These are phyloP conservation scores for Oenanthe sinensis DNA, from an alignment of 129 eudicot genomes.

Conservation along the genomic window DNA sequence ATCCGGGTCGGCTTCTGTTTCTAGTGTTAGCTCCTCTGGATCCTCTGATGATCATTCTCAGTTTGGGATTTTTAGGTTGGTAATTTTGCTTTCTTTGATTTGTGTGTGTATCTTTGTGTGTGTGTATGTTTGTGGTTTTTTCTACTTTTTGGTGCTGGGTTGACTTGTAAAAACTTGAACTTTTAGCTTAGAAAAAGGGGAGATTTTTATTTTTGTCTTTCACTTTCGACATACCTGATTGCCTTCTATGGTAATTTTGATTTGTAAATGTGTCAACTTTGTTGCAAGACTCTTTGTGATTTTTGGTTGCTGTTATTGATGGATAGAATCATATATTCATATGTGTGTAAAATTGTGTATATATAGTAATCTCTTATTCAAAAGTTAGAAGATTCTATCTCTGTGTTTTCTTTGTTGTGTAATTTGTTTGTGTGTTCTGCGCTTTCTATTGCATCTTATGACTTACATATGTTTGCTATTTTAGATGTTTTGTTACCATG, in stretches of 20 bases:
- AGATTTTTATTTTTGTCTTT: not conserved
- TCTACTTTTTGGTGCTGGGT: not conserved
- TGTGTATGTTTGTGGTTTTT: not conserved
- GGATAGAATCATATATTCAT: not conserved
- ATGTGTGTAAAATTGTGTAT: not conserved
- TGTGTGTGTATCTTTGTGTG: not conserved
- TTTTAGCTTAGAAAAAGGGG: not conserved
- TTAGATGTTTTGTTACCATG: not conserved
- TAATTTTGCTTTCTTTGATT: not conserved
- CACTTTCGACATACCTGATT: not conserved
- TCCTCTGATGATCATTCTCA: conserved; percentile 68
- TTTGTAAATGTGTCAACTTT: not conserved
- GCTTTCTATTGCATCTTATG: not conserved
- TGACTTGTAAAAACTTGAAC: not conserved
- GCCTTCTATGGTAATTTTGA: conserved; percentile 1
- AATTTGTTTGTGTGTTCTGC: not conserved
- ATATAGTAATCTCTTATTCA: not conserved
- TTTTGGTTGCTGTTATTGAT: not conserved
- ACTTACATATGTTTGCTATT: not conserved
- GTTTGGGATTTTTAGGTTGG: conserved; percentile 45
- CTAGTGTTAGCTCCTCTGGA: conserved; percentile 74
- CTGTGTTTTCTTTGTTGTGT: not conserved
- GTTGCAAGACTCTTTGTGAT: not conserved
- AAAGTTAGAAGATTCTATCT: not conserved
- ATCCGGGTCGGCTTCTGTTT: conserved; percentile 60